Conservation (phyloP, 495 filamentous ascomycete species). For the Evernia prunastri region DNA sequence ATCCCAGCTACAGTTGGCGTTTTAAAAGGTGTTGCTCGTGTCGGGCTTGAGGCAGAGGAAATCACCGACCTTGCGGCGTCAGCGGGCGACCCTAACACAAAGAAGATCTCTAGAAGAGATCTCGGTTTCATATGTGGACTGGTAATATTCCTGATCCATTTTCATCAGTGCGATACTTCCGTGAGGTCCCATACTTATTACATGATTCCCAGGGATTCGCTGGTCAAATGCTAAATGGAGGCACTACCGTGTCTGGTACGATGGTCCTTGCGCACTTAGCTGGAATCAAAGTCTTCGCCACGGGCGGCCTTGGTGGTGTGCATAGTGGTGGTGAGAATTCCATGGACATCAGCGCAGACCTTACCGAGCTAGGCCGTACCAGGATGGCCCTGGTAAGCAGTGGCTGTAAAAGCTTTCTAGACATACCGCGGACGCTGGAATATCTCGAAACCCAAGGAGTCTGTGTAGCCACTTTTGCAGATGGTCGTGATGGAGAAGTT, state of each 20-base stretch:
- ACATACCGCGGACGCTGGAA: constrained; percentile 85
- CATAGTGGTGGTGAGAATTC: constrained; percentile 79
- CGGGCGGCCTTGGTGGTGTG: constrained; percentile 74
- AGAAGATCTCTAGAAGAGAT: constrained; percentile 84
- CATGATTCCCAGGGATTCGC: constrained; percentile 46
- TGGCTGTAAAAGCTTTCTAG: constrained; percentile 92
- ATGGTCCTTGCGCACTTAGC: constrained; percentile 84
- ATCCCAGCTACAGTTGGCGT: constrained; percentile 91
- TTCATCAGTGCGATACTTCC: not conserved
- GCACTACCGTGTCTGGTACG: constrained; percentile 88
- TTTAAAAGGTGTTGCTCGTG: constrained; percentile 68
- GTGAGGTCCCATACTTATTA: constrained; percentile 1
- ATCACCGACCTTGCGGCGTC: constrained; percentile 62
- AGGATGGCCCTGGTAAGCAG: constrained; percentile 81
- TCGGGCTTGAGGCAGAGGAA: constrained; percentile 66
- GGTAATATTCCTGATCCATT: constrained; percentile 41
- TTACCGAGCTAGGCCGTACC: constrained; percentile 91
- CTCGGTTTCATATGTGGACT: constrained; percentile 72
- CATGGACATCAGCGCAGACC: constrained; percentile 82
- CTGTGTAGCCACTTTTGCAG: constrained; percentile 79
- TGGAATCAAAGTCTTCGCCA: constrained; percentile 90
- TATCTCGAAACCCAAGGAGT: constrained; percentile 93
- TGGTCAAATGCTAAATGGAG: constrained; percentile 67
- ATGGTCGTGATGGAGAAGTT: constrained; percentile 58
- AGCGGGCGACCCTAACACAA: constrained; percentile 52